Conservation (phyloP, 2,329 filamentous ascomycete species). For the Fusarium staphyleae region DNA sequence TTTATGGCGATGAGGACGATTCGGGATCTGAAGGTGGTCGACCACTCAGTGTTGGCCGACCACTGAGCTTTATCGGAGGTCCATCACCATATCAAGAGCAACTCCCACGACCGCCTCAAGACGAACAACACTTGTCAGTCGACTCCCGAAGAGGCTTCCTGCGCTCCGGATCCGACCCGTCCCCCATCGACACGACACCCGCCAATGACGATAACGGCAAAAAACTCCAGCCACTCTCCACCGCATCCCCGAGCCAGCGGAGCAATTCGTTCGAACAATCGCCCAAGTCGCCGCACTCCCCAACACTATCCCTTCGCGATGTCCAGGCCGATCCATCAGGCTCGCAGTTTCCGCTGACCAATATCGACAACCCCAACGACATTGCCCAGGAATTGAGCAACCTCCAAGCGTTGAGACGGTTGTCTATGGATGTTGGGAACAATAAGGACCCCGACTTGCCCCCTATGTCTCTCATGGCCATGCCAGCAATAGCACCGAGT, state of each 20-base stretch:
- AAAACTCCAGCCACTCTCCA: slow-evolving; percentile 53
- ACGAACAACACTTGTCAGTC: slow-evolving; percentile 44
- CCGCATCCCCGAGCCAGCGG: slow-evolving; percentile 47
- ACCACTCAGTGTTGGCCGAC: slow-evolving; percentile 71
- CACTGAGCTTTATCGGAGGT: slow-evolving; percentile 74
- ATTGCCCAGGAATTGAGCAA: slow-evolving; percentile 94
- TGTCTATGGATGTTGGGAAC: slow-evolving; percentile 93
- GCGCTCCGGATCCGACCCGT: slow-evolving; percentile 57
- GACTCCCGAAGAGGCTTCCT: slow-evolving; percentile 52
- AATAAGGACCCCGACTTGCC: slow-evolving; percentile 77
- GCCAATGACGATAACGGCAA: slow-evolving; percentile 46
- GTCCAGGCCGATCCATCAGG: slow-evolving; percentile 68
- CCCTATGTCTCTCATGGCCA: slow-evolving; percentile 70
- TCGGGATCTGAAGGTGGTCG: slow-evolving; percentile 63
- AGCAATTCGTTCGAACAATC: slow-evolving; percentile 51
- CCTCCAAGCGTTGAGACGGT: slow-evolving; percentile 84
- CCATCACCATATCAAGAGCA: slow-evolving; percentile 60
- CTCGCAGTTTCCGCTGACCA: slow-evolving; percentile 79
- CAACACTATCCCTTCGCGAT: slow-evolving; percentile 61
- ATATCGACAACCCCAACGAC: slow-evolving; percentile 87
- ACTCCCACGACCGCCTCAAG: slow-evolving; percentile 46
- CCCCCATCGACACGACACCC: slow-evolving; percentile 41
- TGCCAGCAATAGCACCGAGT: slow-evolving; percentile 75
- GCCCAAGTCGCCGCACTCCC: slow-evolving; percentile 56
- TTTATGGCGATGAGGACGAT: slow-evolving; percentile 82